A percentile compares a stretch with the other conserved stretches of the same genome.
phyloP scores from a whole-genome alignment of 116 monocot genomes.

The Cymodocea nodosa region DNA sequence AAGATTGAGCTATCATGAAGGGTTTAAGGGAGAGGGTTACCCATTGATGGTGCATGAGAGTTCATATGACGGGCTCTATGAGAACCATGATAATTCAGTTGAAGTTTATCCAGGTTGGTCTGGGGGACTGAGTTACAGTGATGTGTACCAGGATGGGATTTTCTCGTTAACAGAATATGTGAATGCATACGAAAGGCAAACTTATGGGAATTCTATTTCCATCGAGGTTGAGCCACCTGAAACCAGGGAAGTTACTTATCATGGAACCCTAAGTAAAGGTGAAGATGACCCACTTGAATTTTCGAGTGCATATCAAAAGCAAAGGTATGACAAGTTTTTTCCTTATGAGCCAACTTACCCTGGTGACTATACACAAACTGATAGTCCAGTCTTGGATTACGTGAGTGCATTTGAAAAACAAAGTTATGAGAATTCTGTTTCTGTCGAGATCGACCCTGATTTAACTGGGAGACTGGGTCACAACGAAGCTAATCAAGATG shows the following conservation, averaged over 20 bases:
- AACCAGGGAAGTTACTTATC: too few species aligned
- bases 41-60: not conserved
- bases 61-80: not conserved
- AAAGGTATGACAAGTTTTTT: not conserved
- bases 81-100: not conserved
- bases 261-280: not conserved
- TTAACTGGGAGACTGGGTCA: not conserved
- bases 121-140: not conserved
- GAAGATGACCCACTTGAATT: not conserved
- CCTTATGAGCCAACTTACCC: not conserved
- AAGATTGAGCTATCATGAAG: not conserved
- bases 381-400: not conserved
- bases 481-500: not conserved
- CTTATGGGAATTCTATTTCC: too few species aligned
- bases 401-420: slow-evolving; percentile 1
- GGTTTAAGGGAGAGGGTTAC: not conserved
- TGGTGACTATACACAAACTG: not conserved
- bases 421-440: not conserved
- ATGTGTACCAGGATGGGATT: not conserved
- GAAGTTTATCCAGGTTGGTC: not conserved
- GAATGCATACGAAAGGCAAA: not conserved
- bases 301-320: not conserved
- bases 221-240: too few species aligned
- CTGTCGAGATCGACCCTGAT: slow-evolving; percentile 1
- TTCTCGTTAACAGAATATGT: not conserved